phyloP scores from a whole-genome alignment of 2,329 filamentous ascomycete species.

The Xylaria sp. region DNA sequence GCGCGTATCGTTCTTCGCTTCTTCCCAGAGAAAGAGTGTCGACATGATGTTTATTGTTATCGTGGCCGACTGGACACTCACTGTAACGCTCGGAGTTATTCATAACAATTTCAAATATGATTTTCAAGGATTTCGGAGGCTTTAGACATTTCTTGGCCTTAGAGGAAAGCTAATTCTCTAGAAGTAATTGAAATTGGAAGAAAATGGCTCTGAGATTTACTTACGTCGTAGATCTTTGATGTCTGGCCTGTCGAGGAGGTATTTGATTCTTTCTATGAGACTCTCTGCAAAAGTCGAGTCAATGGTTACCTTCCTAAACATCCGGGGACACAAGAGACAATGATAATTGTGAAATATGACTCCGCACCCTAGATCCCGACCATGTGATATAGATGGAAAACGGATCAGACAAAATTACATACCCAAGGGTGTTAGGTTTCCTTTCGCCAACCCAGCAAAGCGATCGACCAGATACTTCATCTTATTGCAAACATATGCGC shows the following conservation, averaged over 20 bases:
- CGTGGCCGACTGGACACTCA: conserved; percentile 18
- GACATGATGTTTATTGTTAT: conserved; percentile 17
- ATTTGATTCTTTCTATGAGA: conserved; percentile 22
- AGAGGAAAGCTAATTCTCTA: too few species aligned
- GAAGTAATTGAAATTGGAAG: too few species aligned
- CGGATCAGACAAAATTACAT: conserved; percentile 1
- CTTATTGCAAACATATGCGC: conserved; percentile 15
- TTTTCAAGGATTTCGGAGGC: too few species aligned
- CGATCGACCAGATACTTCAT: conserved; percentile 25
- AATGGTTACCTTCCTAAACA: background rate
- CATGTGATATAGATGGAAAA: too few species aligned
- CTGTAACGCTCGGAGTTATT: too few species aligned
- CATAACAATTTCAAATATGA: too few species aligned
- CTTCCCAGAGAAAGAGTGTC: conserved; percentile 25
- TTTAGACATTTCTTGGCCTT: too few species aligned
- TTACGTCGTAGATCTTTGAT: conserved; percentile 20
- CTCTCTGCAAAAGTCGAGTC: conserved; percentile 10
- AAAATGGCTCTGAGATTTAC: too few species aligned
- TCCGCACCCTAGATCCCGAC: too few species aligned
- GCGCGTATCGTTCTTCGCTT: conserved; percentile 1
- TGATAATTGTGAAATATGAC: too few species aligned
- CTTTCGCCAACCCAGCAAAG: conserved; percentile 19
- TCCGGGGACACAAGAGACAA: background rate
- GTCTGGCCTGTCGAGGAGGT: conserved; percentile 28
- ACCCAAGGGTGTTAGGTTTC: conserved; percentile 17